Base-by-base conservation (phyloP, 345 rosid genomes). In the Carallia brachiata region DNA sequence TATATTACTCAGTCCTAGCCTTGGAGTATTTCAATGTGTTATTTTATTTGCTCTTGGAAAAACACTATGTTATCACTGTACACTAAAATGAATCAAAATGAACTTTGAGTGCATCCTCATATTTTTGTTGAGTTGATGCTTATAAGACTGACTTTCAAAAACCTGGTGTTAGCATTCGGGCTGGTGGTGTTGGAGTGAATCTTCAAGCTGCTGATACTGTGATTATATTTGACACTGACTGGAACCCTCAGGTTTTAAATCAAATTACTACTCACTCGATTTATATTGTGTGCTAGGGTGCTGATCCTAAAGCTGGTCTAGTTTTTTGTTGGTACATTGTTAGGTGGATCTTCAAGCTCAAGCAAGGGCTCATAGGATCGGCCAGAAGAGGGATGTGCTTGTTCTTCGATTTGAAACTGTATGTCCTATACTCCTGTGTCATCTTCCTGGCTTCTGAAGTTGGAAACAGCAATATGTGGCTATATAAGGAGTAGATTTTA, bases 301-400 rank as follows among this genome's bases (percentile, higher is more conserved):
- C 39, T 71, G 27, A 59, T 52, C 57, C 64, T 64, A 61, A 78
- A 61, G 74, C 66, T 72, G 30, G 39, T 56, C 52, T 36, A 32
- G 7, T 62, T 32, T 7, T 17, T 36, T 66, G 32, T 72, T 61
- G 37, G 34, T 60, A 16, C 36, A 4, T 57, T 78, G 27, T 74
- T 76, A 92, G 98, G 98, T 92, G 78, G 98, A 92, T 83, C 89
- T 92, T 78, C 98, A 92, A 88, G 98, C 98, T 50, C 96, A 92
- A 75, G 98, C 96, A 61, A 90, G 98, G 81, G 98, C 98, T 53
- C 98, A 92, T 71, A 87, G 98, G 84, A 83, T 92, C 77, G 98
- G 98, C 74, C 98, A 92, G 85, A 92, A 92, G 82, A 88, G 90
- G 88, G 98, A 92, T n/a, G 98, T 92, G 58, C 91, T 92, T 70